phyloP scores from a whole-genome alignment of 306 rosid species.

The Trichosanthes cucumerina region DNA sequence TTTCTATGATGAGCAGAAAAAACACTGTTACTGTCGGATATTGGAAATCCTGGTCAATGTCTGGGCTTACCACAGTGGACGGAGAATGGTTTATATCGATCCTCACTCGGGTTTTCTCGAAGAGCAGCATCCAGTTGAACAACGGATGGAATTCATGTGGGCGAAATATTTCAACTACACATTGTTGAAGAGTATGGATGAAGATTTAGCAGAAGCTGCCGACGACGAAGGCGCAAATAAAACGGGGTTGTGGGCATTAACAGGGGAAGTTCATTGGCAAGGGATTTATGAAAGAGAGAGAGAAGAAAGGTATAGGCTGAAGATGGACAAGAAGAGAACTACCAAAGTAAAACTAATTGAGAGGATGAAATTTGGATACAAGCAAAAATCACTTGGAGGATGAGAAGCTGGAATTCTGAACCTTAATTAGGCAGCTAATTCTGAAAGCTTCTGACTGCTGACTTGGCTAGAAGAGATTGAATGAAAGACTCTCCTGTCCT shows the following conservation, averaged over 20 bases:
- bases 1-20: conserved; percentile 34
- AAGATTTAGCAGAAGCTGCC: conserved; percentile 87
- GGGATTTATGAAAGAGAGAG: conserved; percentile 90
- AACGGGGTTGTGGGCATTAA: conserved; percentile 83
- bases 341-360: conserved; percentile 56
- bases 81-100: conserved; percentile 76
- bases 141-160: conserved; percentile 69
- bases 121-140: conserved; percentile 81
- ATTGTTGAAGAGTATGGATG: conserved; percentile 84
- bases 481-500: neutral
- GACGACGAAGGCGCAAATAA: conserved; percentile 71
- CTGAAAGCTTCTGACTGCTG: neutral
- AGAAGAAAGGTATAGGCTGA: conserved; percentile 78
- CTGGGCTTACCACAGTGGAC: conserved; percentile 94
- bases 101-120: conserved; percentile 57
- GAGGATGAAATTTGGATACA: conserved; percentile 74
- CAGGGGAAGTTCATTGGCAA: conserved; percentile 95
- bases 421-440: neutral
- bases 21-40: conserved; percentile 81
- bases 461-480: neutral
- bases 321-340: conserved; percentile 96
- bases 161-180: conserved; percentile 59
- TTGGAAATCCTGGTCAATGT: conserved; percentile 81
- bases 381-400: conserved; percentile 77
- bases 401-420: conserved; percentile 11